Evolutionary conservation across 306 rosid genomes (phyloP).

Genomic region (Hippophae tibetana): DNA sequence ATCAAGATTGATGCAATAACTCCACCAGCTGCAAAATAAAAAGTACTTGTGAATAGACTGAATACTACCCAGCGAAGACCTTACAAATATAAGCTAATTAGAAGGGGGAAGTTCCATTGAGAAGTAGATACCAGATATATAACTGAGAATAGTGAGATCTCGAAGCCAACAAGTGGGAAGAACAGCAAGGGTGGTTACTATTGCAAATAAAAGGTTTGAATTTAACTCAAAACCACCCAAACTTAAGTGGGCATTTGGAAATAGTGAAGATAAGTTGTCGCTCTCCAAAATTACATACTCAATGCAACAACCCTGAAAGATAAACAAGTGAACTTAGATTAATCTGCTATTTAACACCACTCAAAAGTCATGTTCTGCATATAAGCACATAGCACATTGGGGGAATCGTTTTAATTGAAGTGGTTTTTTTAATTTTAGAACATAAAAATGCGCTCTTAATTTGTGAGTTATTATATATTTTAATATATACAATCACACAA

Average conservation of each 20-base stretch:
- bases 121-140: slow-evolving; percentile 61
- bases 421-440: too few species aligned
- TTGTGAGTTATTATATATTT: too few species aligned
- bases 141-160: slow-evolving; percentile 83
- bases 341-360: not conserved
- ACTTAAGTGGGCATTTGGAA: slow-evolving; percentile 68
- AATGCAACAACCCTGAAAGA: slow-evolving; percentile 77
- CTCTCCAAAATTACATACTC: slow-evolving; percentile 93
- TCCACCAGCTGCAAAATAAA: slow-evolving; percentile 59
- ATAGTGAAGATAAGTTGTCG: slow-evolving; percentile 82
- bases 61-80: too few species aligned
- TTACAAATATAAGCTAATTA: too few species aligned
- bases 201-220: slow-evolving; percentile 58
- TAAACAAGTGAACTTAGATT: slow-evolving; percentile 3
- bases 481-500: too few species aligned
- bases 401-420: too few species aligned
- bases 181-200: slow-evolving; percentile 73
- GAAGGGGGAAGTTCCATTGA: not conserved
- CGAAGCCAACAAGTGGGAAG: slow-evolving; percentile 97
- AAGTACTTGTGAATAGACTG: too few species aligned
- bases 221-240: slow-evolving; percentile 46
- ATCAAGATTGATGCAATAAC: slow-evolving; percentile 78
- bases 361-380: too few species aligned
- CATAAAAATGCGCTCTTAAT: too few species aligned
- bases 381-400: too few species aligned